A percentile compares a stretch with the other conserved stretches of the same genome.
These are phyloP conservation scores for Didymella arachidicola DNA, from an alignment of 2,329 filamentous ascomycete genomes.

Conservation along the genomic window DNA sequence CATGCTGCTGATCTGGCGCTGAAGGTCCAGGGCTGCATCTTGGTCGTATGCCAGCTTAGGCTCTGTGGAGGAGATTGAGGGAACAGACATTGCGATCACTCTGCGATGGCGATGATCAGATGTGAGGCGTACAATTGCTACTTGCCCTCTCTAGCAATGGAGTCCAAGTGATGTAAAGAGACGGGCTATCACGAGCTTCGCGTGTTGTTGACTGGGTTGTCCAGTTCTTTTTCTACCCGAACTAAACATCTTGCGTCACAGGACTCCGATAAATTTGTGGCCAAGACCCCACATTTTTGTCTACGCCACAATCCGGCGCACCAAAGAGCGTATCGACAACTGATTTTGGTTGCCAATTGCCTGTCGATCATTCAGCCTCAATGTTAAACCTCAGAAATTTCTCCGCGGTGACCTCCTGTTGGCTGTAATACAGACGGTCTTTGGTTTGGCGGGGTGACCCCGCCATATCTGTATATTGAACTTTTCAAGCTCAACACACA, in stretches of 20 bases:
- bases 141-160: slow-evolving; percentile 6
- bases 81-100: slow-evolving; percentile 15
- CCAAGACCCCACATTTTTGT: slow-evolving; percentile 39
- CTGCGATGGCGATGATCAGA: slow-evolving; percentile 3
- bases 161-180: slow-evolving; percentile 15
- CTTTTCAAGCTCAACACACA: neutral
- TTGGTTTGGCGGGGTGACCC: slow-evolving; percentile 14
- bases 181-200: slow-evolving; percentile 20
- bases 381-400: slow-evolving; percentile 23
- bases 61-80: slow-evolving; percentile 16
- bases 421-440: neutral
- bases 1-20: slow-evolving; percentile 34
- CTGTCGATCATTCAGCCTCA: slow-evolving; percentile 22
- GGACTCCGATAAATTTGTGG: slow-evolving; percentile 36
- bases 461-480: slow-evolving; percentile 5
- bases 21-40: slow-evolving; percentile 33
- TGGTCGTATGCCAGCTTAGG: slow-evolving; percentile 29
- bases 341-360: slow-evolving; percentile 19
- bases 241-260: slow-evolving; percentile 31
- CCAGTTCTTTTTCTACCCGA: slow-evolving; percentile 31
- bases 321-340: slow-evolving; percentile 22
- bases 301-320: slow-evolving; percentile 27
- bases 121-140: slow-evolving; percentile 7
- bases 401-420: slow-evolving; percentile 11
- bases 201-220: slow-evolving; percentile 22